A percentile compares a stretch with the other conserved stretches of the same genome.
Evolutionary conservation across 2,329 filamentous ascomycete species (phyloP).

Genomic region (Aureobasidium namibiae): DNA sequence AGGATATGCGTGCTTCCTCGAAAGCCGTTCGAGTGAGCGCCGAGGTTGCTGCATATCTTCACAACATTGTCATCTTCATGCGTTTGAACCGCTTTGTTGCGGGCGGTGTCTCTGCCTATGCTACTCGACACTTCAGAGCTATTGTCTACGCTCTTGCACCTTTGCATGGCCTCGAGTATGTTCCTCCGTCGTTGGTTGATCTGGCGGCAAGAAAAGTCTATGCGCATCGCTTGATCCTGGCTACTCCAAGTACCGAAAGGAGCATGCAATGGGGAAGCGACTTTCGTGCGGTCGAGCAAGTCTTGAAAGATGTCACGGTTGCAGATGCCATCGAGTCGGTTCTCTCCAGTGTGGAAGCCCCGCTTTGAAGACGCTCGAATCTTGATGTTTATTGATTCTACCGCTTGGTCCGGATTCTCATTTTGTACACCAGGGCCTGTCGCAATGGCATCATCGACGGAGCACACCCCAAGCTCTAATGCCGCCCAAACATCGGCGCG

Average conservation of each 20-base stretch:
- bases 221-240: constrained; percentile 69
- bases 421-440: background rate
- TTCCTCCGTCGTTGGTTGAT: constrained; percentile 73
- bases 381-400: background rate
- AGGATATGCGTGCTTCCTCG: constrained; percentile 47
- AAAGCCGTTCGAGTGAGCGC: constrained; percentile 57
- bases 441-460: background rate
- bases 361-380: constrained; percentile 29
- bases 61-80: constrained; percentile 81
- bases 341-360: constrained; percentile 47
- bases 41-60: constrained; percentile 74
- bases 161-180: constrained; percentile 70
- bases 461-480: background rate
- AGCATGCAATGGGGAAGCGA: constrained; percentile 93
- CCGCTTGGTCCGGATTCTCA: background rate
- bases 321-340: constrained; percentile 53
- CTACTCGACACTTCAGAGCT: constrained; percentile 64
- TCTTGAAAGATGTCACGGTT: constrained; percentile 53
- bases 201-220: constrained; percentile 84
- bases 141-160: constrained; percentile 60
- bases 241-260: constrained; percentile 62
- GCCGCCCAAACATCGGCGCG: constrained; percentile 9
- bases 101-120: constrained; percentile 66
- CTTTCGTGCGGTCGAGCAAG: constrained; percentile 54
- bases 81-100: constrained; percentile 79